A percentile compares a stretch with the other conserved stretches of the same genome.
phyloP scores from a whole-genome alignment of 2,329 filamentous ascomycete species.

The Colletotrichum trifolii region DNA sequence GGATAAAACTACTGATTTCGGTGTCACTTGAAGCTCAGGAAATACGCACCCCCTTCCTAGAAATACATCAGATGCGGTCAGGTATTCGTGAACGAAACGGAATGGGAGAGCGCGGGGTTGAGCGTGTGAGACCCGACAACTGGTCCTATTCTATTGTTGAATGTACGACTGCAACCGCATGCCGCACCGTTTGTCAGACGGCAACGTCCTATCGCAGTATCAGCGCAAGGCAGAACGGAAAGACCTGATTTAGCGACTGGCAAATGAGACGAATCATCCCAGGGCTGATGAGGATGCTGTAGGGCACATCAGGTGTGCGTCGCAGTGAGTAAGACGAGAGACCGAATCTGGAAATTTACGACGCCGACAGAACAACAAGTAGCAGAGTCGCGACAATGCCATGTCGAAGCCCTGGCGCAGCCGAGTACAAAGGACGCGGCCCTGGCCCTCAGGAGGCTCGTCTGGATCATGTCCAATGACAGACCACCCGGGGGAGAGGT shows the following conservation, averaged over 20 bases:
- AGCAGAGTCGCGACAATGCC: conserved; percentile 23
- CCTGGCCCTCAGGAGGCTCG: conserved; percentile 22
- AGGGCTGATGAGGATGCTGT: not conserved
- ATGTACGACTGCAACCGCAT: conserved; percentile 7
- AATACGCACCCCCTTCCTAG: not conserved
- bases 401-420: conserved; percentile 30
- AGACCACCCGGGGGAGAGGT: not conserved
- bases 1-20: not conserved
- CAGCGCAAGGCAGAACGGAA: conserved; percentile 8
- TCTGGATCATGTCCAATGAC: conserved; percentile 10
- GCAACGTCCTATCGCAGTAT: not conserved
- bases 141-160: not conserved
- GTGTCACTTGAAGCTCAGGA: not conserved
- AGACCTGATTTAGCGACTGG: conserved; percentile 1
- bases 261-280: not conserved
- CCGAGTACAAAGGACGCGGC: conserved; percentile 7
- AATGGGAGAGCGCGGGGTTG: conserved; percentile 1
- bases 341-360: not conserved
- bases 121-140: not conserved
- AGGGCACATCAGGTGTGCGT: conserved; percentile 1
- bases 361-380: not conserved
- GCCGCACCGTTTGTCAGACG: not conserved
- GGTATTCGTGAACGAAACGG: conserved; percentile 3
- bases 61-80: not conserved
- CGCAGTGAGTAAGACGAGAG: not conserved